Percentiles rank a stretch among this genome's conserved stretches.
These are phyloP conservation scores for Arthrobotrys pseudoclavata DNA, from an alignment of 2,329 filamentous ascomycete species.

Conservation along the genomic window DNA sequence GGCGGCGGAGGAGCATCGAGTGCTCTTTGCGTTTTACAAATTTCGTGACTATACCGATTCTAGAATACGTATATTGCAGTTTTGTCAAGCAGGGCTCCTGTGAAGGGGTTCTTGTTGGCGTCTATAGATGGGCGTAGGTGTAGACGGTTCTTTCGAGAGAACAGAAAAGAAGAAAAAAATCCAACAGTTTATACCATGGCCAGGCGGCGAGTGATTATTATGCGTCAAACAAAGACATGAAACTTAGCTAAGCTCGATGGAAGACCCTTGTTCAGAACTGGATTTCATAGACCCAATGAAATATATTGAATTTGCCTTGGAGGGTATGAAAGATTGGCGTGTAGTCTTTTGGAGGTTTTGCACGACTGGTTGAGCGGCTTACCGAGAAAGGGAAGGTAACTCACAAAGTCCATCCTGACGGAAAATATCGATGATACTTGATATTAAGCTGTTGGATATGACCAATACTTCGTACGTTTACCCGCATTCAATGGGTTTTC, in stretches of 20 bases:
- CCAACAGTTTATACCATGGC: conserved; percentile 33
- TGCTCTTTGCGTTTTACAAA: conserved; percentile 40
- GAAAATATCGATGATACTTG: background rate
- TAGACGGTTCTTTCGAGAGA: conserved; percentile 5
- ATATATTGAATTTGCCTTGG: background rate
- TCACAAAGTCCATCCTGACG: conserved; percentile 13
- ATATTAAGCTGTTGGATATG: conserved; percentile 23
- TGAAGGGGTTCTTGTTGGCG: conserved; percentile 8
- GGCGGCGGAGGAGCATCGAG: conserved; percentile 35
- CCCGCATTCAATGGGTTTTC: background rate
- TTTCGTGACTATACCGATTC: conserved; percentile 11
- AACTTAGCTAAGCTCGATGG: conserved; percentile 35
- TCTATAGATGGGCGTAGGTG: conserved; percentile 6
- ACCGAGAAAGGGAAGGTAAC: conserved; percentile 42
- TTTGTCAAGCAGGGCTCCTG: conserved; percentile 14
- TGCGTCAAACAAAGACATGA: conserved; percentile 60
- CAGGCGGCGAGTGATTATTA: conserved; percentile 48
- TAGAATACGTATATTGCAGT: conserved; percentile 21
- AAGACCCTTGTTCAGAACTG: background rate
- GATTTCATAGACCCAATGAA: conserved; percentile 8
- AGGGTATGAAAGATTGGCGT: background rate
- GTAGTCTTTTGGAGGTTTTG: background rate
- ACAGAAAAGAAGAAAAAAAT: conserved; percentile 20
- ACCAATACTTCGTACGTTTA: background rate
- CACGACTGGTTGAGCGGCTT: conserved; percentile 14